Percentiles rank a stretch among this genome's conserved stretches.
These are phyloP conservation scores for Oemleria cerasiformis DNA, from an alignment of 306 rosid species.

Conservation along the genomic window DNA sequence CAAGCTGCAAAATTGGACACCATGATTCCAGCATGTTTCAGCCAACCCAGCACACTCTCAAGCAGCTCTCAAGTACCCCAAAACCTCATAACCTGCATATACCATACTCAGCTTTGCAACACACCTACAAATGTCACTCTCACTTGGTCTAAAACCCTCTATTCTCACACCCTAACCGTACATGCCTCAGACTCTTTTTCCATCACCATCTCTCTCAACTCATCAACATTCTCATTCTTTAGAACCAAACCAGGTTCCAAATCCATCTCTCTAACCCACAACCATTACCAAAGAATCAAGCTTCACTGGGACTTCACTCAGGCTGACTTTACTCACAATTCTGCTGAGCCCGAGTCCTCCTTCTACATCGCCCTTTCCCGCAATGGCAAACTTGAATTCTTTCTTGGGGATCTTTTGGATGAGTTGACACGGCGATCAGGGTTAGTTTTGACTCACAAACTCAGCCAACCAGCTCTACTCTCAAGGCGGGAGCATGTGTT, in stretches of 20 bases:
- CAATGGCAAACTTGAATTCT: conserved; percentile 44
- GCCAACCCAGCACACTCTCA: conserved; percentile 58
- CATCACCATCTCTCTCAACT: conserved; percentile 54
- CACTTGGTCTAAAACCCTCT: conserved; percentile 60
- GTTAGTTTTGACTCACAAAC: conserved; percentile 4
- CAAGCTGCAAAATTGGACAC: conserved; percentile 21
- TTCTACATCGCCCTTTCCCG: conserved; percentile 61
- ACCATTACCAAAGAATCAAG: conserved; percentile 40
- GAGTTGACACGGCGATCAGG: conserved; percentile 38
- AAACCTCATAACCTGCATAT: conserved; percentile 52
- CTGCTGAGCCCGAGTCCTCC: conserved; percentile 60
- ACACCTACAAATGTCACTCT: conserved; percentile 55
- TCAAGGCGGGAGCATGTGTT: conserved; percentile 76
- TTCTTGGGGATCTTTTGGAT: conserved; percentile 54
- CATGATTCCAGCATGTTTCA: conserved; percentile 81
- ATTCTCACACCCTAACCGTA: conserved; percentile 57
- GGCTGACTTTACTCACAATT: conserved; percentile 41
- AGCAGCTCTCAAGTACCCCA: conserved; percentile 49
- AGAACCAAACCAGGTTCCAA: conserved; percentile 46
- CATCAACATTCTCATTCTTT: conserved; percentile 63
- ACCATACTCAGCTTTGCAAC: conserved; percentile 63
- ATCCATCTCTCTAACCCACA: conserved; percentile 44
- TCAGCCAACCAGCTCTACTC: conserved; percentile 34
- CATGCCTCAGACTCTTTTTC: conserved; percentile 49
- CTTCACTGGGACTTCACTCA: conserved; percentile 67